These are phyloP conservation scores for Rhizophora mangle DNA, from an alignment of 345 rosid genomes.

Conservation along the genomic window DNA sequence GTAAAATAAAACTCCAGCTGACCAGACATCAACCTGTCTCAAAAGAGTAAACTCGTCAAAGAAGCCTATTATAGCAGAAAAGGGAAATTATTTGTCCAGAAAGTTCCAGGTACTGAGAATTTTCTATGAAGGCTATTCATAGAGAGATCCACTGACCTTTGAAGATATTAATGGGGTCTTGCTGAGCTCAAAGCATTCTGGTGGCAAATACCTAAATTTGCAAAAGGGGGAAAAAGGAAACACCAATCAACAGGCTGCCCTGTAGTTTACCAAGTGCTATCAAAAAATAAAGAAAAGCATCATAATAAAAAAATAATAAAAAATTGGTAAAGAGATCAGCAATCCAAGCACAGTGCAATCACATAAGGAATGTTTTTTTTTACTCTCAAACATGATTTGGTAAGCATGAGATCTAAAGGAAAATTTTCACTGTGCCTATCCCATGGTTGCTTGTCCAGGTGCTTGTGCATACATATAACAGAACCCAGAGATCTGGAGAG, in stretches of 20 bases:
- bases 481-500: no score
- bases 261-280: not conserved
- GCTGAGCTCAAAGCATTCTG: conserved; percentile 96
- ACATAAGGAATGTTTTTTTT: no score
- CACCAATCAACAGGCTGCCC: conserved; percentile 3
- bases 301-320: not conserved
- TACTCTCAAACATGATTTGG: no score
- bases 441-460: no score
- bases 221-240: not conserved
- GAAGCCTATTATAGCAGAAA: not conserved
- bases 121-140: no score
- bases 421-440: no score
- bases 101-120: not conserved
- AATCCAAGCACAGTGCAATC: no score
- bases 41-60: conserved; percentile 4
- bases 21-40: conserved; percentile 97
- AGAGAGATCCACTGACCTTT: conserved; percentile 51
- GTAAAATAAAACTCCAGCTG: conserved; percentile 88
- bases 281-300: not conserved
- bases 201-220: conserved; percentile 85
- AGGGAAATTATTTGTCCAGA: not conserved
- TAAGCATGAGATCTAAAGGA: no score
- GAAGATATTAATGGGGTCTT: conserved; percentile 92
- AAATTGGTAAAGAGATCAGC: no score
- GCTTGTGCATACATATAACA: no score